A percentile compares a stretch with the other conserved stretches of the same genome.
Conservation (phyloP, 2,329 filamentous ascomycete species). For the Stylonectria norvegica region DNA sequence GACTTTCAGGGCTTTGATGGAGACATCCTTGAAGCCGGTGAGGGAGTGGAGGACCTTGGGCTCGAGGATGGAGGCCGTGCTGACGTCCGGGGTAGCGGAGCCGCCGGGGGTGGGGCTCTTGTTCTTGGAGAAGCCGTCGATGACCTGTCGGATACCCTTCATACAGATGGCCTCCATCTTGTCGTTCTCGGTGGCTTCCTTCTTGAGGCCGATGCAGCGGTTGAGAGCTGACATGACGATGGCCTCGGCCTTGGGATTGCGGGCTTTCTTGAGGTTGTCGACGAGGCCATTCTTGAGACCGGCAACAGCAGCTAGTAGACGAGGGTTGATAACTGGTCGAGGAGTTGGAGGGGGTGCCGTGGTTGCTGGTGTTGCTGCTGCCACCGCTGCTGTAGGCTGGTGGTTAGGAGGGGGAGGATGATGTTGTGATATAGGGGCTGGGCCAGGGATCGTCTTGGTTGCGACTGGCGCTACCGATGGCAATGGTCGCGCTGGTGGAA, state of each 20-base stretch:
- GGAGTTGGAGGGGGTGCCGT: slow-evolving; percentile 17
- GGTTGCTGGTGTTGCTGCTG: slow-evolving; percentile 10
- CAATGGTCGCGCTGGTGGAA: slow-evolving; percentile 8
- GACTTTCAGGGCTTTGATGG: slow-evolving; percentile 39
- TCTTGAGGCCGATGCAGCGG: slow-evolving; percentile 47
- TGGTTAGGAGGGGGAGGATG: slow-evolving; percentile 1
- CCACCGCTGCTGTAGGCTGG: slow-evolving; percentile 1
- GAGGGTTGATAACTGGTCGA: slow-evolving; percentile 42
- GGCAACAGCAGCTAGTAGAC: slow-evolving; percentile 40
- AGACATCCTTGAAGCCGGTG: slow-evolving; percentile 45
- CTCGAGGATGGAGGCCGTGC: slow-evolving; percentile 33
- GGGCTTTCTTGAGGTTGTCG: slow-evolving; percentile 43
- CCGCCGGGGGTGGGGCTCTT: slow-evolving; percentile 34
- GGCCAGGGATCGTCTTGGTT: slow-evolving; percentile 17
- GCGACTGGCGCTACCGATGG: slow-evolving; percentile 11
- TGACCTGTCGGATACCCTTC: slow-evolving; percentile 40
- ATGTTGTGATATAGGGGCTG: slow-evolving; percentile 14
- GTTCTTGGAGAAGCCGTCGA: slow-evolving; percentile 41
- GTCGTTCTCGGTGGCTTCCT: slow-evolving; percentile 42
- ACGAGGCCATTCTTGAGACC: slow-evolving; percentile 47
- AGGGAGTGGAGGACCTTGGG: slow-evolving; percentile 42
- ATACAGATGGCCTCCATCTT: slow-evolving; percentile 47
- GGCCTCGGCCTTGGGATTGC: slow-evolving; percentile 41
- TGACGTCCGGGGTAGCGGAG: slow-evolving; percentile 22
- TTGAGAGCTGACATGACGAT: slow-evolving; percentile 53